Evolutionary conservation across 148 eudicot genomes (phyloP).

Genomic region (Camellia japonica): DNA sequence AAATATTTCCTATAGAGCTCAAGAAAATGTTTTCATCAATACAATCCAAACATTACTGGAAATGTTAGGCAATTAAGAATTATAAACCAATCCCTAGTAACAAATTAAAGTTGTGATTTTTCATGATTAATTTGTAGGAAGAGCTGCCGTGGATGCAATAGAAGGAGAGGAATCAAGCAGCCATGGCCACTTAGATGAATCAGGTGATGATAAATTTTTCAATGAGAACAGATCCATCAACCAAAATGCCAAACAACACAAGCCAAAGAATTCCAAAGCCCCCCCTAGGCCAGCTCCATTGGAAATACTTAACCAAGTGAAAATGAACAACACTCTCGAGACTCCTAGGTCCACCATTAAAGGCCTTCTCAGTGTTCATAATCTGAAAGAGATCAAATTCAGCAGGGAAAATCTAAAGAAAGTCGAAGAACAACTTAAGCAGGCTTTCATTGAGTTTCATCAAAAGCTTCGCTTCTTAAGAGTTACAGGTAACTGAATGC

Average conservation of each 20-base stretch:
- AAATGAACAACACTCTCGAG: slow-evolving; percentile 28
- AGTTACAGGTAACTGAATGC: slow-evolving; percentile 28
- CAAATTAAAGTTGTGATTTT: neutral
- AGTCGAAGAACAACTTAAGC: slow-evolving; percentile 27
- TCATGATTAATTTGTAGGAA: slow-evolving; percentile 11
- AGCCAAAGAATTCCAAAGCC: neutral
- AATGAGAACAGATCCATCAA: neutral
- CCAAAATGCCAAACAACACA: neutral
- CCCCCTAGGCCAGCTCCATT: slow-evolving; percentile 20
- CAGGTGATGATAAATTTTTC: neutral
- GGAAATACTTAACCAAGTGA: slow-evolving; percentile 32
- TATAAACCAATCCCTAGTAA: too few relatives aligned
- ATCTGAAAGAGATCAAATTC: slow-evolving; percentile 13
- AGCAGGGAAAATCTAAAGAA: slow-evolving; percentile 28
- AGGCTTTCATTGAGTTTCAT: slow-evolving; percentile 32
- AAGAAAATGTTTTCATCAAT: too few relatives aligned
- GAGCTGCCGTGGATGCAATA: slow-evolving; percentile 17
- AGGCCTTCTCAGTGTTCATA: slow-evolving; percentile 18
- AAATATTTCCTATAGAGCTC: too few relatives aligned
- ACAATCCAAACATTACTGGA: too few relatives aligned
- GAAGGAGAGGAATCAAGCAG: slow-evolving; percentile 21
- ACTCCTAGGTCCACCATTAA: slow-evolving; percentile 37
- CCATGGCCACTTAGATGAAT: neutral
- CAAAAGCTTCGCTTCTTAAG: slow-evolving; percentile 37
- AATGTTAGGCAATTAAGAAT: too few relatives aligned